Evolutionary conservation across 345 rosid species (phyloP), one percentile per base, ranked within the genome.

Genomic region (Gossypium anomalum): DNA sequence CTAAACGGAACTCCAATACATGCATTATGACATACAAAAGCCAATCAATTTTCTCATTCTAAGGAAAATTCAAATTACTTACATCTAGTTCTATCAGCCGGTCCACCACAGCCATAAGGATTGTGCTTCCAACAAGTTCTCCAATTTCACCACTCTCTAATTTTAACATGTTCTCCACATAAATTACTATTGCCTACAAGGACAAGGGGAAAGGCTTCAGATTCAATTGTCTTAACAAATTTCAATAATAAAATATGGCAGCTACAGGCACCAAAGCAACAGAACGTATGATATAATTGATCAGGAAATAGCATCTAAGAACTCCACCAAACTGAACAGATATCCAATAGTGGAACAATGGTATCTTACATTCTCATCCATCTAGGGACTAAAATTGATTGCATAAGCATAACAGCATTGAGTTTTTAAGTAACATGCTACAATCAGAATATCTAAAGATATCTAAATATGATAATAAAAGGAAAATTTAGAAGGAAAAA

Each of bases 41-140:
- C 49, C 43, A 78, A 61, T 17, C 25, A 7, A 74, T 22, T 68
- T 25, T 63, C 29, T 71, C 20, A 19, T 80, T 25, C 22, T n/a
- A 38, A 45, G 57, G 68, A 22, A 66, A 48, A 43, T 45, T 66
- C 16, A 57, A 25, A 56, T 19, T n/a, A 83, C 98, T 90, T 82
- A 94, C 97, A 83, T 92, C 98, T 83, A 92, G 87, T 67, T 92
- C 97, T 81, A 90, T 81, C 78, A 94, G 79, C 83, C 90, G 78
- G 80, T 90, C 94, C 81, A 92, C 83, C 85, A 94, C 87, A 22
- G 86, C 87, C 80, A 79, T 82, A 27, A 94, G 88, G 85, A 94
- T 85, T 70, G 82, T 78, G 78, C 81, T 78, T 61, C 97, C 90
- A 79, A 89, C 90, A 79, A 92, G 82, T 78, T 86, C 87, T 55